Evolutionary conservation across 2,329 filamentous ascomycete species (phyloP).

Genomic region (Nakataea oryzae): DNA sequence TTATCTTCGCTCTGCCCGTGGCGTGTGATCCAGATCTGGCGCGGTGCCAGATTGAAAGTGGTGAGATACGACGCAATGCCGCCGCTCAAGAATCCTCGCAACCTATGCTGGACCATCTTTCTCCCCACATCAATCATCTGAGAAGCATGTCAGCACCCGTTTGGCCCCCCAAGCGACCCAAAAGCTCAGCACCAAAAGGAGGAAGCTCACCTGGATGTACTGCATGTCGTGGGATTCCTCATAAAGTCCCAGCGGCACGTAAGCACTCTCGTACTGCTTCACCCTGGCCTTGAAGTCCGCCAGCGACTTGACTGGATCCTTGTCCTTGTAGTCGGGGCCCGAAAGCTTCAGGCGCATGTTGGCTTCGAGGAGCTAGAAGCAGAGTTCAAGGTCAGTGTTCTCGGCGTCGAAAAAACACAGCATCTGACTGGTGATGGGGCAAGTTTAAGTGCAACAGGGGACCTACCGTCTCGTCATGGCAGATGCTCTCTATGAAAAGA

Average conservation of each 20-base stretch:
- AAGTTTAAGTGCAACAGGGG: not conserved
- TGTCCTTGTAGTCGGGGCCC: conserved; percentile 90
- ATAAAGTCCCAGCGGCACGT: conserved; percentile 79
- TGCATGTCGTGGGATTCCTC: conserved; percentile 87
- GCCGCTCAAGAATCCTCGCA: conserved; percentile 83
- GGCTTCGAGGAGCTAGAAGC: conserved; percentile 63
- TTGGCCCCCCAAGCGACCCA: not conserved
- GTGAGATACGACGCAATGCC: conserved; percentile 91
- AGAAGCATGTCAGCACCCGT: conserved; percentile 13
- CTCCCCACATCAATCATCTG: conserved; percentile 94
- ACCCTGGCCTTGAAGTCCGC: conserved; percentile 90
- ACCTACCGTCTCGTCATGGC: conserved; percentile 60
- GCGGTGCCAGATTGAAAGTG: conserved; percentile 90
- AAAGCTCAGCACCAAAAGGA: too few relatives aligned
- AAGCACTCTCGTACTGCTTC: conserved; percentile 86
- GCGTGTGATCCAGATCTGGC: conserved; percentile 96
- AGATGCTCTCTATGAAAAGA: conserved; percentile 91
- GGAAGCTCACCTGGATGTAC: conserved; percentile 61
- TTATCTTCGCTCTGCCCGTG: conserved; percentile 92
- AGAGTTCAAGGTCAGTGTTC: not conserved
- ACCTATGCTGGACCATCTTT: conserved; percentile 83
- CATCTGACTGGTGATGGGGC: not conserved
- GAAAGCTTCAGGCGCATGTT: conserved; percentile 97
- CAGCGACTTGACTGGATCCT: conserved; percentile 76
- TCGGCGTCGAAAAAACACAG: not conserved